These are phyloP conservation scores for Mucor piriformis DNA, from an alignment of 371 early-diverging fungal genomes.

Conservation along the genomic window DNA sequence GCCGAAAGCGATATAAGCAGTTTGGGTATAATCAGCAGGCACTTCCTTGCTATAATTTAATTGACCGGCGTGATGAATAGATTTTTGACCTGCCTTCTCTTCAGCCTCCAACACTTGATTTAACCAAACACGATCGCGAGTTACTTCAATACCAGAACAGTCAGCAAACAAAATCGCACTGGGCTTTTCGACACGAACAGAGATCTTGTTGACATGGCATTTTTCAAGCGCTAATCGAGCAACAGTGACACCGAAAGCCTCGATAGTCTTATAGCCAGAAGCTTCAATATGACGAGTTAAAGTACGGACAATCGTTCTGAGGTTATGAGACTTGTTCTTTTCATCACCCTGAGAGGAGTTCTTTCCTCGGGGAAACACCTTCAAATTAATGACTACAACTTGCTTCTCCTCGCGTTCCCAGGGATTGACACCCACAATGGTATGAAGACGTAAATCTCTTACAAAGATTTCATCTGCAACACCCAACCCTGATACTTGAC, in stretches of 20 bases:
- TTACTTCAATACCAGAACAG: conserved; percentile 90
- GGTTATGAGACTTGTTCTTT: conserved; percentile 68
- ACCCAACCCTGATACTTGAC: conserved; percentile 50
- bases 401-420: conserved; percentile 97
- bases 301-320: conserved; percentile 83
- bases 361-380: conserved; percentile 65
- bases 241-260: conserved; percentile 78
- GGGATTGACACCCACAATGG: conserved; percentile 93
- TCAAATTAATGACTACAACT: conserved; percentile 80
- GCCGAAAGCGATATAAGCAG: conserved; percentile 85
- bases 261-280: conserved; percentile 82
- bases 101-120: conserved; percentile 38
- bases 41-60: conserved; percentile 29
- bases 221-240: conserved; percentile 74
- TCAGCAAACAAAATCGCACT: conserved; percentile 91
- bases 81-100: conserved; percentile 27
- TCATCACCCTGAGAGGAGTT: conserved; percentile 57
- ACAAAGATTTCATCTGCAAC: conserved; percentile 71
- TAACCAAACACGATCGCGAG: conserved; percentile 69
- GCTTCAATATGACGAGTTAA: conserved; percentile 72
- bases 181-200: conserved; percentile 90
- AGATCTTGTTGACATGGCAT: conserved; percentile 84
- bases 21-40: conserved; percentile 42
- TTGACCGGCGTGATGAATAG: conserved; percentile 33
- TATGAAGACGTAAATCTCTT: conserved; percentile 74